These are phyloP conservation scores for Arabidopsis lyrata DNA, from an alignment of 441 rosid genomes.

Conservation along the genomic window DNA sequence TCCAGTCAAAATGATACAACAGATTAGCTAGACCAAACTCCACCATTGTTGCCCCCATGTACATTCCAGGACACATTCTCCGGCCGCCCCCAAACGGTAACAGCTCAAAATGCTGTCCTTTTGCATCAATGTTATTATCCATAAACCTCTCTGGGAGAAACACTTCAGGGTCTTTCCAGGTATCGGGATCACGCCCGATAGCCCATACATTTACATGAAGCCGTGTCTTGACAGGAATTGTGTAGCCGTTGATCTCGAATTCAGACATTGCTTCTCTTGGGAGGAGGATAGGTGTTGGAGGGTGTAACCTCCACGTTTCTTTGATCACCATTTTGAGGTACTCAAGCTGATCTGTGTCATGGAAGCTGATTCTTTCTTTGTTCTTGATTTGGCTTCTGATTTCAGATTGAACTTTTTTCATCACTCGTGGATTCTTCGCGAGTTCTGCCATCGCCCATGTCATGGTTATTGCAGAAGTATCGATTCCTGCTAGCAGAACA, in stretches of 20 bases:
- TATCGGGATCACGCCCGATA: slow-evolving; percentile 63
- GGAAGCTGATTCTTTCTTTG: slow-evolving; percentile 42
- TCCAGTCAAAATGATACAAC: slow-evolving; percentile 56
- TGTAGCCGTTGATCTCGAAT: slow-evolving; percentile 49
- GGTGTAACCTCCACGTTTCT: slow-evolving; percentile 66
- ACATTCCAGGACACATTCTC: slow-evolving; percentile 57
- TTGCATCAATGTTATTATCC: slow-evolving; percentile 52
- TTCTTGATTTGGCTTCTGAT: slow-evolving; percentile 47
- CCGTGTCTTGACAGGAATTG: slow-evolving; percentile 49
- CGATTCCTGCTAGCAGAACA: slow-evolving; percentile 54
- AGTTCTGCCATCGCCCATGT: slow-evolving; percentile 70
- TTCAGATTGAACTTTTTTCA: slow-evolving; percentile 61
- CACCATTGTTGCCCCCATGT: slow-evolving; percentile 49
- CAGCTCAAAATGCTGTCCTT: slow-evolving; percentile 62
- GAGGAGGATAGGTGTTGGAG: slow-evolving; percentile 54
- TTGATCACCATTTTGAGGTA: slow-evolving; percentile 59
- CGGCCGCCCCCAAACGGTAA: slow-evolving; percentile 67
- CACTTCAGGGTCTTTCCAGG: slow-evolving; percentile 61
- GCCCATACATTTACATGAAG: slow-evolving; percentile 66
- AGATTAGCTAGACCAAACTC: slow-evolving; percentile 62
- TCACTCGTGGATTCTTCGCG: slow-evolving; percentile 48
- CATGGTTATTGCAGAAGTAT: slow-evolving; percentile 47
- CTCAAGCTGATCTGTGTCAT: slow-evolving; percentile 44
- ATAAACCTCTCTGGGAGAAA: slow-evolving; percentile 65
- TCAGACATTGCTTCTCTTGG: slow-evolving; percentile 57